These are phyloP conservation scores for Ceratobasidium theobromae DNA, from an alignment of 1,284 basidiomycete genomes.

Conservation along the genomic window DNA sequence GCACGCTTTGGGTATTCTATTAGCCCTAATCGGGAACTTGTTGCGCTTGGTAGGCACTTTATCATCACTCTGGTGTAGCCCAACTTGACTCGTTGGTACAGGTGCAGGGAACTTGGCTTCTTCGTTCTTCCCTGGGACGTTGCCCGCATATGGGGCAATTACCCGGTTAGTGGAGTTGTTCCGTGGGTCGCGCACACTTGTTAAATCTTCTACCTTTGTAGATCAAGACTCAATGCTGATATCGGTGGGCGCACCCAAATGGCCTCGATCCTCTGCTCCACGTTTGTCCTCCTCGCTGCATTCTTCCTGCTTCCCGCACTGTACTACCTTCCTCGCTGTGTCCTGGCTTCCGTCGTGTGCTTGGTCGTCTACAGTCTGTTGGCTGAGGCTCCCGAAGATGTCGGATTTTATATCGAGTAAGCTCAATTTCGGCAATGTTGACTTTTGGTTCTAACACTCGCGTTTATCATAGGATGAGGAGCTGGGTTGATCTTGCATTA, in stretches of 20 bases:
- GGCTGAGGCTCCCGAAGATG: conserved; percentile 83
- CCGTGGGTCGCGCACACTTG: conserved; percentile 11
- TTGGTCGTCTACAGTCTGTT: conserved; percentile 83
- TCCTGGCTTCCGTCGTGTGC: conserved; percentile 76
- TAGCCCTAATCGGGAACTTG: conserved; percentile 88
- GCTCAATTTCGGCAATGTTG: conserved; percentile 40
- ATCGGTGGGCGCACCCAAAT: conserved; percentile 87
- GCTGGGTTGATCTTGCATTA: conserved; percentile 82
- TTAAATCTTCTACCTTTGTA: conserved; percentile 40
- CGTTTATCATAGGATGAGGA: conserved; percentile 64
- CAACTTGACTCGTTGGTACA: conserved; percentile 8
- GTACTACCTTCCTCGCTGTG: conserved; percentile 78
- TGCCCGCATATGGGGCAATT: conserved; percentile 88
- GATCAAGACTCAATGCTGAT: conserved; percentile 82
- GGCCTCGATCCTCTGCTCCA: conserved; percentile 77
- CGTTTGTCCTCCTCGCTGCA: conserved; percentile 74
- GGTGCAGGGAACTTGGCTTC: conserved; percentile 77
- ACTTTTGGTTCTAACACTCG: conserved; percentile 13
- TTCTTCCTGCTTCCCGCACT: conserved; percentile 83
- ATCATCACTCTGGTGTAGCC: background rate
- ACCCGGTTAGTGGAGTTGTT: conserved; percentile 56
- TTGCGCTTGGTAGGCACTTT: conserved; percentile 58
- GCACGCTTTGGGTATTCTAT: conserved; percentile 83
- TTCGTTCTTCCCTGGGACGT: conserved; percentile 79
- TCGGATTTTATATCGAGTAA: conserved; percentile 78